Evolutionary conservation across 2,329 filamentous ascomycete genomes (phyloP).

Genomic region (Clonostachys chloroleuca): DNA sequence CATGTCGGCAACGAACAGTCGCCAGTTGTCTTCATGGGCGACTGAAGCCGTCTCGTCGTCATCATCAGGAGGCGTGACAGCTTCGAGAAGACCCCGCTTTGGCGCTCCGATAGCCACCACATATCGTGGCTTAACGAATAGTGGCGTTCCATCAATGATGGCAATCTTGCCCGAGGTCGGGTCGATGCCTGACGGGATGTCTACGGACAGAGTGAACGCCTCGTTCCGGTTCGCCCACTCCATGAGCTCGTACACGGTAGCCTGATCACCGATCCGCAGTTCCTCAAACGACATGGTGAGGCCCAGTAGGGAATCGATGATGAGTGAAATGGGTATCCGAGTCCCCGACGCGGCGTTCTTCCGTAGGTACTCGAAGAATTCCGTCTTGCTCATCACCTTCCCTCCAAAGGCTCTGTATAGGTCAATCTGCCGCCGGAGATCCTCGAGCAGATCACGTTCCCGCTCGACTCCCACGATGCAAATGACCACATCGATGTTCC

Average conservation of each 20-base stretch:
- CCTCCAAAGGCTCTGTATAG: slow-evolving; percentile 83
- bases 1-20: slow-evolving; percentile 80
- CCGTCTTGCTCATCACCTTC: slow-evolving; percentile 57
- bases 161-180: slow-evolving; percentile 67
- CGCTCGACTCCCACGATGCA: slow-evolving; percentile 83
- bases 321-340: slow-evolving; percentile 64
- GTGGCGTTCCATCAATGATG: slow-evolving; percentile 66
- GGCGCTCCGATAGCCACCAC: slow-evolving; percentile 85
- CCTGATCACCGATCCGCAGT: slow-evolving; percentile 75
- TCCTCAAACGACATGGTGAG: slow-evolving; percentile 87
- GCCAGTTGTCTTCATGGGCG: slow-evolving; percentile 60
- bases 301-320: slow-evolving; percentile 85
- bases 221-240: slow-evolving; percentile 90
- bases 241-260: slow-evolving; percentile 82
- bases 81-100: slow-evolving; percentile 77
- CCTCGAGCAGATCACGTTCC: slow-evolving; percentile 75
- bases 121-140: slow-evolving; percentile 78
- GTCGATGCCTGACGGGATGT: slow-evolving; percentile 85
- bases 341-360: slow-evolving; percentile 30
- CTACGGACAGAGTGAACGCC: slow-evolving; percentile 79
- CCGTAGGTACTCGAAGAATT: slow-evolving; percentile 56
- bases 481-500: slow-evolving; percentile 74
- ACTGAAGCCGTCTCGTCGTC: slow-evolving; percentile 26
- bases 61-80: slow-evolving; percentile 52
- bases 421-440: slow-evolving; percentile 74